A percentile compares a stretch with the other conserved stretches of the same genome.
phyloP scores from a whole-genome alignment of 306 rosid genomes.

The Boehmeria nivea region DNA sequence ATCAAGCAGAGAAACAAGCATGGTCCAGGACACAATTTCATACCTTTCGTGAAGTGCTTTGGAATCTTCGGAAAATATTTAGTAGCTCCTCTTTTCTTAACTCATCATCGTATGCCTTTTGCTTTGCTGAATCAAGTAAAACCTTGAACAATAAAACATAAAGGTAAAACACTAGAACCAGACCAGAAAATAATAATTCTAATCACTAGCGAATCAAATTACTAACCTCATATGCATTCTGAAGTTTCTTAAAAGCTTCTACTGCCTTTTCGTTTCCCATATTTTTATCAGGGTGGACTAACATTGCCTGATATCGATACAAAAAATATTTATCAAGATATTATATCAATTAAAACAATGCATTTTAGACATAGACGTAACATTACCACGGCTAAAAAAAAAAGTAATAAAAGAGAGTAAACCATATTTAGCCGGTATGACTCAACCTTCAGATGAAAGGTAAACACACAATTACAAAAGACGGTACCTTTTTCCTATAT shows the following conservation, averaged over 20 bases:
- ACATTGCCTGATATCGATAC: constrained; percentile 71
- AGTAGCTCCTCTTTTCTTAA: constrained; percentile 89
- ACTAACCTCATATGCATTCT: constrained; percentile 92
- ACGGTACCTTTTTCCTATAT: constrained; percentile 78
- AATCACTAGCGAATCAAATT: constrained; percentile 10
- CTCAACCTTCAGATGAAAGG: not conserved
- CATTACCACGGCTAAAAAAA: too few relatives aligned
- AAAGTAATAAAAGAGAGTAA: too few relatives aligned
- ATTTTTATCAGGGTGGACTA: constrained; percentile 99
- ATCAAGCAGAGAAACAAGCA: too few relatives aligned
- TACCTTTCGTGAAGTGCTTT: constrained; percentile 62
- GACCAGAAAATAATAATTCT: not conserved
- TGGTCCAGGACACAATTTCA: too few relatives aligned
- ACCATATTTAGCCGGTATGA: too few relatives aligned
- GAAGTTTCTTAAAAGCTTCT: constrained; percentile 98
- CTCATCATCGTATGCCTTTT: constrained; percentile 87
- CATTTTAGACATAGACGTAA: not conserved
- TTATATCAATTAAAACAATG: constrained; percentile 15
- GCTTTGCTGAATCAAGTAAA: constrained; percentile 81
- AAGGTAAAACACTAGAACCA: constrained; percentile 12
- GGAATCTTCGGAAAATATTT: constrained; percentile 65
- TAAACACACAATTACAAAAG: constrained; percentile 13
- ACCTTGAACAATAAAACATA: constrained; percentile 41
- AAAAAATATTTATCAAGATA: constrained; percentile 12
- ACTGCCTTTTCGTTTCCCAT: constrained; percentile 98